Evolutionary conservation across 148 eudicot genomes (phyloP).

Genomic region (Rhododendron ovatum): DNA sequence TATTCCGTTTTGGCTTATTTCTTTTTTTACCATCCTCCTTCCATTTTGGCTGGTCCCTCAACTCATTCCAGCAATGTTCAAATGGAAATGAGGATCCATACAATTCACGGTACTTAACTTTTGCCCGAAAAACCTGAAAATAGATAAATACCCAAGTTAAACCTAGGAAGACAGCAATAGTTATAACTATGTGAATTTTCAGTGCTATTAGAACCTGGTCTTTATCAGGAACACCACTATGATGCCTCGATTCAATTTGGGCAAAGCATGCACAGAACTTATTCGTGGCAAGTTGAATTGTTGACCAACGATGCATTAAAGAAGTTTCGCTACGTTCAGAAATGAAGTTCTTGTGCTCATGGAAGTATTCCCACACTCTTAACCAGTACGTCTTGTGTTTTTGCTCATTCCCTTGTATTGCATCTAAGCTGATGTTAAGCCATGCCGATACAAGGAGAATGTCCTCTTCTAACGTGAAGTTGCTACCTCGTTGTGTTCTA

Average conservation of each 20-base stretch:
- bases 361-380: background rate
- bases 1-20: background rate
- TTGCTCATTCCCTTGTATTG: background rate
- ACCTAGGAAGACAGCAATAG: background rate
- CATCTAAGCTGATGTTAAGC: background rate
- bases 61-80: constrained; percentile 6
- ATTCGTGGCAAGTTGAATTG: background rate
- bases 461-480: background rate
- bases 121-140: background rate
- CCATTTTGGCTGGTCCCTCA: background rate
- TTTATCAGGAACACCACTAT: background rate
- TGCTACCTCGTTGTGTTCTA: background rate
- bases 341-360: background rate
- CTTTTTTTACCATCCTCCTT: background rate
- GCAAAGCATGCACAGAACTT: constrained; percentile 5
- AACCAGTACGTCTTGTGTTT: background rate
- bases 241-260: background rate
- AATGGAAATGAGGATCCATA: background rate
- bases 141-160: background rate
- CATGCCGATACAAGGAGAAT: background rate
- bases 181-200: background rate
- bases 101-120: background rate
- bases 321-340: background rate
- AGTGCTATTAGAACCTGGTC: background rate
- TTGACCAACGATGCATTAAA: background rate